Conservation (phyloP, 805 yeast species). For the Kodamaea jinghongensis region DNA sequence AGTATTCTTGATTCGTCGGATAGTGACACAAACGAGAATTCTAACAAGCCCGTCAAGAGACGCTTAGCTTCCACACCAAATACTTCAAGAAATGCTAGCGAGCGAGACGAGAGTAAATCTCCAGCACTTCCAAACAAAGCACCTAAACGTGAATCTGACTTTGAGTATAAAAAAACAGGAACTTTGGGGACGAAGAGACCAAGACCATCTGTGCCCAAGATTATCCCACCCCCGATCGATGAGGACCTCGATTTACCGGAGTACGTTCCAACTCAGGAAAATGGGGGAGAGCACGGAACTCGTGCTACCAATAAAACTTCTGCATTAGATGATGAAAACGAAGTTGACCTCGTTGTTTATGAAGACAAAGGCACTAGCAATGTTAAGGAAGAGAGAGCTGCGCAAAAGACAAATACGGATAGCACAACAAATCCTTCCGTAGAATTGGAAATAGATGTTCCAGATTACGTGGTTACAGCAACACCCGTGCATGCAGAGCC, state of each 20-base stretch:
- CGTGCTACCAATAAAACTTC: neutral
- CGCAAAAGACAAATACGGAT: too few species aligned
- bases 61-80: too few species aligned
- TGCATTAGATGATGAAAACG: neutral
- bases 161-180: slow-evolving; percentile 2
- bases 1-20: slow-evolving; percentile 16
- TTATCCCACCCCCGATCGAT: slow-evolving; percentile 5
- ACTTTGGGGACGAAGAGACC: slow-evolving; percentile 19
- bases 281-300: neutral
- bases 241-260: slow-evolving; percentile 11
- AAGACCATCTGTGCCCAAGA: slow-evolving; percentile 5
- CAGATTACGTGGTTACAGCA: too few species aligned
- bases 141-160: neutral
- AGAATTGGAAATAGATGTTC: too few species aligned
- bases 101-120: too few species aligned
- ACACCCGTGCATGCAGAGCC: too few species aligned
- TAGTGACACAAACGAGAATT: slow-evolving; percentile 14
- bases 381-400: too few species aligned
- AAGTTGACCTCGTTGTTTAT: neutral
- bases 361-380: too few species aligned
- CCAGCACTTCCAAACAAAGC: neutral
- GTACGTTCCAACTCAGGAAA: slow-evolving; percentile 1
- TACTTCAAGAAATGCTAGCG: too few species aligned
- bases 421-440: too few species aligned
- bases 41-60: neutral